Evolutionary conservation across 805 yeast genomes (phyloP).

Genomic region (Teunomyces funiuensis): DNA sequence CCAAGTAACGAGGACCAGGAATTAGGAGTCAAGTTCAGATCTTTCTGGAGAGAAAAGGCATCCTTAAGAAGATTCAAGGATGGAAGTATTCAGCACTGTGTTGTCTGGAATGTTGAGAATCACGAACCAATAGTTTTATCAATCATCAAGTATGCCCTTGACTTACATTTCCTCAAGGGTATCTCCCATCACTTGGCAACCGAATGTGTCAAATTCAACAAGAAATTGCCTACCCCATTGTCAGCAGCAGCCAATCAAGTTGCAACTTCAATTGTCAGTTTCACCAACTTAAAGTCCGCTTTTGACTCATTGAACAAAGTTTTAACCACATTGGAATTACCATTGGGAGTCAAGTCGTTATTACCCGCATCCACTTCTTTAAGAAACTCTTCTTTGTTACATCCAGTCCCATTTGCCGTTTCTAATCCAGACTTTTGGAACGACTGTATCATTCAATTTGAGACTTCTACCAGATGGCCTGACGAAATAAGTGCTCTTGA

Average conservation of each 20-base stretch:
- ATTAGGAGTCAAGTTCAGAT: slow-evolving; percentile 59
- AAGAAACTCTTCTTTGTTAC: slow-evolving; percentile 71
- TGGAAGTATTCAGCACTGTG: slow-evolving; percentile 87
- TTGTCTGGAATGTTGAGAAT: slow-evolving; percentile 69
- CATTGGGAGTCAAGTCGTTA: slow-evolving; percentile 69
- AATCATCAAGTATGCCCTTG: slow-evolving; percentile 63
- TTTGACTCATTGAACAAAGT: slow-evolving; percentile 52
- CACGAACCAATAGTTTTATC: slow-evolving; percentile 63
- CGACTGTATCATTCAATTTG: slow-evolving; percentile 82
- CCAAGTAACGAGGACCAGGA: slow-evolving; percentile 64
- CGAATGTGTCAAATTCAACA: slow-evolving; percentile 47
- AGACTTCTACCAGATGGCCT: slow-evolving; percentile 92
- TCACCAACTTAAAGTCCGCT: slow-evolving; percentile 33
- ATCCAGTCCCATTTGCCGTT: slow-evolving; percentile 80
- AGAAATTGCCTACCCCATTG: slow-evolving; percentile 58
- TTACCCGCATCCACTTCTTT: slow-evolving; percentile 73
- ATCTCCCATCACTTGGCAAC: slow-evolving; percentile 35
- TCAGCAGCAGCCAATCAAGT: slow-evolving; percentile 58
- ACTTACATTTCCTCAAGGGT: slow-evolving; percentile 57
- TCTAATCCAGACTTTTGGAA: slow-evolving; percentile 77
- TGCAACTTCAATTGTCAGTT: slow-evolving; percentile 27
- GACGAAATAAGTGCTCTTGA: slow-evolving; percentile 84
- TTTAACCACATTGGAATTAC: slow-evolving; percentile 52
- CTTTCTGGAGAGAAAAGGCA: slow-evolving; percentile 87
- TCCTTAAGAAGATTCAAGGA: slow-evolving; percentile 90